These are phyloP conservation scores for Ceratocystiopsis sp. DNA, from an alignment of 2,329 filamentous ascomycete species.

Conservation along the genomic window DNA sequence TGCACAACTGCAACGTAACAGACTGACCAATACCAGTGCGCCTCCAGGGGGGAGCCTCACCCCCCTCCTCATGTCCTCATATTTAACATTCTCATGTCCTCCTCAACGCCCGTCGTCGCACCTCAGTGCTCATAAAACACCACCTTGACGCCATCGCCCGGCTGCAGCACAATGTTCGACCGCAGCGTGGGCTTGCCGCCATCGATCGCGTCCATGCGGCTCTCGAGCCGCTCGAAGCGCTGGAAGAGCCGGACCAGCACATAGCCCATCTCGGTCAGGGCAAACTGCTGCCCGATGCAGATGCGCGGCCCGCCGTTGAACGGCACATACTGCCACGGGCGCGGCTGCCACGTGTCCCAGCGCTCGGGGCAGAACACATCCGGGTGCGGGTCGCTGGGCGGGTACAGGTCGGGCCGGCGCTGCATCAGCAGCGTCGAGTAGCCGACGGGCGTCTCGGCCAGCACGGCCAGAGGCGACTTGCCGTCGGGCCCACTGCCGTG, in stretches of 20 bases:
- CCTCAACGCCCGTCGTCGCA: too few species aligned
- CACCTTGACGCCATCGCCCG: conserved; percentile 39
- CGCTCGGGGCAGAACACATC: conserved; percentile 46
- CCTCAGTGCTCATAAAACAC: conserved; percentile 30
- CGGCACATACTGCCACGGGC: conserved; percentile 55
- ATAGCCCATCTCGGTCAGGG: conserved; percentile 60
- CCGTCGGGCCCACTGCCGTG: conserved; percentile 50
- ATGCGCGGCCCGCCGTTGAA: conserved; percentile 61
- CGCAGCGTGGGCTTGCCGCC: conserved; percentile 35
- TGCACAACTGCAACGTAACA: too few species aligned
- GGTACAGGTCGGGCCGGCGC: conserved; percentile 46
- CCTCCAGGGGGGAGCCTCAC: too few species aligned
- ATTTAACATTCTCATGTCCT: too few species aligned
- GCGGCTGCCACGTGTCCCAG: conserved; percentile 46
- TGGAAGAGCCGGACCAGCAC: conserved; percentile 58
- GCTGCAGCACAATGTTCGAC: conserved; percentile 42
- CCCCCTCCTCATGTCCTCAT: too few species aligned
- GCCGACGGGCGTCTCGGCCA: conserved; percentile 45
- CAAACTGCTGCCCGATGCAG: conserved; percentile 69
- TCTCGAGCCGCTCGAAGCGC: conserved; percentile 46
- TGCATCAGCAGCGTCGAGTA: conserved; percentile 62
- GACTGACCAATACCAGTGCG: too few species aligned
- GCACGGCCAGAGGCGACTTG: conserved; percentile 42
- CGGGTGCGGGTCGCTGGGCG: conserved; percentile 27
- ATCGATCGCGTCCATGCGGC: conserved; percentile 36